Evolutionary conservation across 331 rosid species (phyloP), one percentile per base, ranked within the genome.

Genomic region (Phaseolus coccineus): DNA sequence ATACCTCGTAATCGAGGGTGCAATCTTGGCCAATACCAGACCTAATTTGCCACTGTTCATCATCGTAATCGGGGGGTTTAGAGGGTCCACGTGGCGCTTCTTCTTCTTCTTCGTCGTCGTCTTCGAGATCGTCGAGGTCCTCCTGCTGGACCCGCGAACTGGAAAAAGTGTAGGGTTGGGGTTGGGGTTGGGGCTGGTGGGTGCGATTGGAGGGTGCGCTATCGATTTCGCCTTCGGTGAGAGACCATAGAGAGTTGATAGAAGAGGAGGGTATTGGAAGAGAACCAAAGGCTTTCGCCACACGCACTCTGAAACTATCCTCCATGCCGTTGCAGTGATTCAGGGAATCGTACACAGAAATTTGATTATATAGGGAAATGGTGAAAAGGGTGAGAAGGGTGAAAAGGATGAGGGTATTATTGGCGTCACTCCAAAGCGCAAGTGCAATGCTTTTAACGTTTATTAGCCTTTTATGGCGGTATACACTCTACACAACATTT

Each of bases 1-100:
- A 16, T 67, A 93, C 99, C 98, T 96, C 98, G 78, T 31, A 88
- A 86, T 93, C 99, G 24, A 96, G 91, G 56, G 97, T 91, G 77
- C 87, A 83, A 81, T 96, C 99, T 77, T 66, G 87, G 73, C 99
- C 99, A 83, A 96, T 93, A 66, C 86, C 66, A 25, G 91, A 89
- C 80, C 83, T 91, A 37, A 96, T 87, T 53, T 90, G 84, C 99
- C 98, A 96, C 81, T 91, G 88, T 80, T 93, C 97, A 24, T 91
- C 97, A 40, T 89, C 81, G 61, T 91, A 92, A 79, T 81, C 98
- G 50, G 88, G 86, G 0, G 97, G 97, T 85, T 80, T 72, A 37
- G 82, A 57, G 31, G 80, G 71, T 0, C 72, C 81, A 30, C 80
- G 70, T 9, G 70, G 67, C 14, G 75, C 68, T 11, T 58, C 87